Conservation (phyloP, 805 yeast species). For the Sungouiozyma ichnusensis region DNA sequence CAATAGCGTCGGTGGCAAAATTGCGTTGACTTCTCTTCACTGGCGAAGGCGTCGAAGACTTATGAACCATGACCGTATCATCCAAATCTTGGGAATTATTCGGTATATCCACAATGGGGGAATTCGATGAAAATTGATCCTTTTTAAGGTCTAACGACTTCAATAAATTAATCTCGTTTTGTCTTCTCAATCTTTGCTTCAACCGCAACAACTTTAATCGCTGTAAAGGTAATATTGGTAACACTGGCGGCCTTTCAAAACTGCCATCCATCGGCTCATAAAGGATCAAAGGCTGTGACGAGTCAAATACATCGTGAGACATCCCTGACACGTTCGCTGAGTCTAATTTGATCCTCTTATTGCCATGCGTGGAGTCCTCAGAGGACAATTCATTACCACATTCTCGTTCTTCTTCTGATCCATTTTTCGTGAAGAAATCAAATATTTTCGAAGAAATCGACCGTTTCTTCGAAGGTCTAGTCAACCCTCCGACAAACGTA, state of each 20-base stretch:
- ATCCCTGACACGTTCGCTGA: neutral
- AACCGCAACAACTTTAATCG: constrained; percentile 20
- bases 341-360: neutral
- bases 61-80: constrained; percentile 6
- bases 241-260: constrained; percentile 21
- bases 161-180: constrained; percentile 1
- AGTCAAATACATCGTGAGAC: neutral
- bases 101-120: neutral
- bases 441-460: constrained; percentile 22
- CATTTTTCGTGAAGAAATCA: constrained; percentile 13
- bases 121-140: neutral
- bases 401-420: constrained; percentile 1
- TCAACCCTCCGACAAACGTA: neutral
- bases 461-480: constrained; percentile 9
- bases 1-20: neutral
- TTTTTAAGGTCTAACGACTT: neutral
- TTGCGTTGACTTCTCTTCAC: constrained; percentile 5
- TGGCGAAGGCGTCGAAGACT: constrained; percentile 20
- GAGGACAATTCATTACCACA: neutral
- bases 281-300: constrained; percentile 1
- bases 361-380: neutral
- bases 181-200: constrained; percentile 17
- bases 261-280: constrained; percentile 2
- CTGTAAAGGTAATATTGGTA: constrained; percentile 26
- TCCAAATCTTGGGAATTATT: neutral